Evolutionary conservation across 352 stramenopile genomes (phyloP).

Genomic region (Globisporangium spinosum): DNA sequence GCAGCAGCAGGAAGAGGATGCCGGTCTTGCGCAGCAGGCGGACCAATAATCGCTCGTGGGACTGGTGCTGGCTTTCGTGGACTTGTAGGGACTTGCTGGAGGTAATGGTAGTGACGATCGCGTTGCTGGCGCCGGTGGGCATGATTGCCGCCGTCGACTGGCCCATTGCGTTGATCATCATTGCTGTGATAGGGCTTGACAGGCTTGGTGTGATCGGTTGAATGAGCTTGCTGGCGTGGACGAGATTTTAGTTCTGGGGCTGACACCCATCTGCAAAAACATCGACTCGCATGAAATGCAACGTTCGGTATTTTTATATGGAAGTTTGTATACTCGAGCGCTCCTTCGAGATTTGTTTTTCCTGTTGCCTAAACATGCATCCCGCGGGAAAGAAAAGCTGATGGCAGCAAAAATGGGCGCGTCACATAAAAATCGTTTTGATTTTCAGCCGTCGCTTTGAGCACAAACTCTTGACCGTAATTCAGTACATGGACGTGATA

Average conservation of each 20-base stretch:
- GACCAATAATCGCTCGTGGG: not conserved
- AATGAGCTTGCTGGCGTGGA: not conserved
- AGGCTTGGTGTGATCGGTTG: not conserved
- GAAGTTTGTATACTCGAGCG: not conserved
- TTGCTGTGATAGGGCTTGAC: not conserved
- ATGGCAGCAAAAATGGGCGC: conserved; percentile 1
- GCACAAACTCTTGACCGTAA: too few relatives aligned
- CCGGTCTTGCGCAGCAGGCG: conserved; percentile 7
- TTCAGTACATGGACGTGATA: too few relatives aligned
- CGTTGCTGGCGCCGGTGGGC: not conserved
- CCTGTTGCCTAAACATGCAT: conserved; percentile 14
- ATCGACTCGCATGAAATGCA: not conserved
- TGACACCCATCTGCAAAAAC: not conserved
- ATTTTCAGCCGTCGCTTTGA: too few relatives aligned
- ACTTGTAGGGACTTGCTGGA: not conserved
- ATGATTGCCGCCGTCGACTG: not conserved
- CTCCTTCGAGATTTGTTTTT: not conserved
- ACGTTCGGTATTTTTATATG: conserved; percentile 3
- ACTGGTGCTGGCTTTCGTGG: not conserved
- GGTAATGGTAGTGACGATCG: not conserved
- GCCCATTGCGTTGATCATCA: not conserved
- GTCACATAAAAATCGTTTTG: too few relatives aligned
- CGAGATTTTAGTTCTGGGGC: not conserved
- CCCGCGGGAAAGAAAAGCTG: conserved; percentile 7
- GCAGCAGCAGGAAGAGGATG: conserved; percentile 6